Evolutionary conservation across 768 basidiomycete species (phyloP), one percentile per base, ranked within the genome.

Genomic region (Trametes coccinea): DNA sequence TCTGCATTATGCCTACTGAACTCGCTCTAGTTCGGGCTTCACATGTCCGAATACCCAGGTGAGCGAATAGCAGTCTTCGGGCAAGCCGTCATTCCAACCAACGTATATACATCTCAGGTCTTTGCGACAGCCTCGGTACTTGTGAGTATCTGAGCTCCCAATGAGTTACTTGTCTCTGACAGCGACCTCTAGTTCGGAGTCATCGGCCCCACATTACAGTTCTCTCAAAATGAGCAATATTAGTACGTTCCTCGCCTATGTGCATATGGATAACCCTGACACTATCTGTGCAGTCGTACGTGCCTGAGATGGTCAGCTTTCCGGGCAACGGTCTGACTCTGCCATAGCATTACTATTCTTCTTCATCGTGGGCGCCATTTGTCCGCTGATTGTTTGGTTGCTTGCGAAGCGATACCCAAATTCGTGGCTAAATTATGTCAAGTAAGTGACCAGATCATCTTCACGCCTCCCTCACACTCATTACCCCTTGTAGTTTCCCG

Each of bases 401-500:
- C 66, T 88, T 60, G 75, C 78, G 53, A 74, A 78, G 68, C 82
- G 78, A 67, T 93, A 80, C 77, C 89, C 90, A 22, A 82, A 86
- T 70, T 82, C 64, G 86, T 69, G 70, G 57, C 59, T 78, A 57
- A 70, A 76, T 40, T 72, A 72, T 61, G 55, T 69, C 53, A 78
- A 73, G 69, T 76, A 76, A 67, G 78, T 79, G 0, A 73, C 5
- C 34, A 11, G 11, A 11, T 37, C 34, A 6, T 37, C 34, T 11
- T 37, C 11, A 5, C 34, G 11, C 11, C 5, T 11, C 34, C 11
- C 34, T 37, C 34, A 37, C 11, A 11, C 34, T 37, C 34, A 37
- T 11, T 11, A 37, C 34, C 11, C 34, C 34, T 11, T 5, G 11
- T 11, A 37, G 34, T 37, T 37, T 37, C 11, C 34, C 34, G 34